Conservation (phyloP, 805 yeast genomes). For the Candida manassasensis region DNA sequence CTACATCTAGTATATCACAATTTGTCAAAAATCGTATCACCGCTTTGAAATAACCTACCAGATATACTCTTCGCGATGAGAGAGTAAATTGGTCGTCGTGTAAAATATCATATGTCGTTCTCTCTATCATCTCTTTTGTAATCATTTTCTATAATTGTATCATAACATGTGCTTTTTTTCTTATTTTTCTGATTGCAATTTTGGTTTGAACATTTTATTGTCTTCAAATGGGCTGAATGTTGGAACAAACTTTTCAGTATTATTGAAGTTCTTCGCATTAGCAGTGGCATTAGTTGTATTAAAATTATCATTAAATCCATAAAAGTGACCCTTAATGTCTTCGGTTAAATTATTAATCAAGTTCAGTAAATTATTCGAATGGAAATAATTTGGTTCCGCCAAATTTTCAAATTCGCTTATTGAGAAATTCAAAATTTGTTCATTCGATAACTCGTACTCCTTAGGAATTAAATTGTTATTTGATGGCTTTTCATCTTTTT, state of each 20-base stretch:
- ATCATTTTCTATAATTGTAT: no score
- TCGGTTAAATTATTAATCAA: conserved; percentile 40
- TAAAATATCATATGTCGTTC: no score
- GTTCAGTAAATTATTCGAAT: conserved; percentile 45
- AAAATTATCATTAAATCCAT: conserved; percentile 28
- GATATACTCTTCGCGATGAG: no score
- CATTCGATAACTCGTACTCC: conserved; percentile 37
- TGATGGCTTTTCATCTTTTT: conserved; percentile 6
- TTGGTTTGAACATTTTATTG: conserved; percentile 2
- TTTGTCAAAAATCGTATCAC: background rate
- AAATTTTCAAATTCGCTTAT: conserved; percentile 40
- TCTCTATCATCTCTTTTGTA: no score
- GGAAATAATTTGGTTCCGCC: conserved; percentile 45
- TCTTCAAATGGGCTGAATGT: conserved; percentile 26
- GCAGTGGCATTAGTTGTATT: background rate
- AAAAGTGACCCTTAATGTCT: conserved; percentile 39
- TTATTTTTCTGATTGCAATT: conserved; percentile 1
- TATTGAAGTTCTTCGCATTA: background rate
- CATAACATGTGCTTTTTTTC: no score
- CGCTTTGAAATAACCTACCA: no score
- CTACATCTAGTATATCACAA: background rate
- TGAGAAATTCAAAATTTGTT: conserved; percentile 38
- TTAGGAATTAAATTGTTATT: conserved; percentile 18
- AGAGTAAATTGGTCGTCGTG: no score
- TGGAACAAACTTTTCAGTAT: conserved; percentile 14